Conservation (phyloP, 2,329 filamentous ascomycete genomes). For the Golovinomyces cichoracearum region DNA sequence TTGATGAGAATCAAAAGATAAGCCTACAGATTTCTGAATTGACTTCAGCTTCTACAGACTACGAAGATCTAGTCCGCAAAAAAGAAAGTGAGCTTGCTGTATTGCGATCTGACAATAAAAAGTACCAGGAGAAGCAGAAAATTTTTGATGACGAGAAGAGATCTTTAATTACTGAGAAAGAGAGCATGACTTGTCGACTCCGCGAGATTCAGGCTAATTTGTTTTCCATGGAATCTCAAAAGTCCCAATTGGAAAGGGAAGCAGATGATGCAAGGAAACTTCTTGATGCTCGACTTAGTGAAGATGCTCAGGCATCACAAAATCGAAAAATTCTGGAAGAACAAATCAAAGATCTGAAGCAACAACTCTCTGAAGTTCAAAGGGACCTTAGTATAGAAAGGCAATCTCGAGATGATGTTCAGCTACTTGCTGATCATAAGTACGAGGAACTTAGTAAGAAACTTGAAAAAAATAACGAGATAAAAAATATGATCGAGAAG, state of each 20-base stretch:
- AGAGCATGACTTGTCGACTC: constrained; percentile 47
- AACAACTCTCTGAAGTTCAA: constrained; percentile 60
- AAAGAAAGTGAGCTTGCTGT: constrained; percentile 85
- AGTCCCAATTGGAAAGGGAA: constrained; percentile 63
- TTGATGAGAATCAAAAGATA: constrained; percentile 56
- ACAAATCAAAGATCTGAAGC: constrained; percentile 69
- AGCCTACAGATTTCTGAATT: constrained; percentile 67
- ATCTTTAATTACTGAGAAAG: constrained; percentile 46
- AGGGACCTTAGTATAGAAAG: constrained; percentile 73
- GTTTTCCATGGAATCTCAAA: constrained; percentile 63
- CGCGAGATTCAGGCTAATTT: constrained; percentile 71
- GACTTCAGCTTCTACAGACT: constrained; percentile 76
- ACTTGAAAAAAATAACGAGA: constrained; percentile 64
- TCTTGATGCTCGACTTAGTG: constrained; percentile 66
- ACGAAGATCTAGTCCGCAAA: constrained; percentile 73
- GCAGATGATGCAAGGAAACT: constrained; percentile 66
- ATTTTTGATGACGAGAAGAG: constrained; percentile 56
- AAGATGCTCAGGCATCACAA: constrained; percentile 63
- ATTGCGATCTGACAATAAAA: constrained; percentile 60
- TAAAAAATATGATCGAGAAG: constrained; percentile 93
- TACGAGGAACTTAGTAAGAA: constrained; percentile 60
- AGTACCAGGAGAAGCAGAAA: constrained; percentile 55
- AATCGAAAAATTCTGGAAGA: constrained; percentile 60
- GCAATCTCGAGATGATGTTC: constrained; percentile 81
- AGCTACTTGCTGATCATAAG: constrained; percentile 73